Evolutionary conservation across 352 stramenopile species (phyloP).

Genomic region (Pythium dissotocum): DNA sequence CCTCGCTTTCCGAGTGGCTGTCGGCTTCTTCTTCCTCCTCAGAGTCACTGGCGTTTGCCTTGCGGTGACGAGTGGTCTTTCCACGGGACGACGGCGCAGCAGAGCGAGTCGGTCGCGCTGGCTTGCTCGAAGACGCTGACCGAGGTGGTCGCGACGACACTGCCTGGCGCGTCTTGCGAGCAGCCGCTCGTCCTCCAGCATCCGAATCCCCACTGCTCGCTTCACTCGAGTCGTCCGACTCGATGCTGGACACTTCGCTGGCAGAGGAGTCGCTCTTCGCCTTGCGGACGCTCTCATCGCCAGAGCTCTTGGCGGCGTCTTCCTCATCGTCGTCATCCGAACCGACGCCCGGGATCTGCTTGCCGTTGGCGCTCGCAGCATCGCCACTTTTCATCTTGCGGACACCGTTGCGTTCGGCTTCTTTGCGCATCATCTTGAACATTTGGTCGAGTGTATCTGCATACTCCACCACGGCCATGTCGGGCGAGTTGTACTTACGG

Average conservation of each 20-base stretch:
- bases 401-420: constrained; percentile 61
- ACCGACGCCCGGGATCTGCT: not conserved
- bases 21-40: constrained; percentile 22
- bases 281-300: constrained; percentile 54
- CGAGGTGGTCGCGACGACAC: not conserved
- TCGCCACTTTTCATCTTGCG: constrained; percentile 35
- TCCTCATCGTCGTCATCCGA: constrained; percentile 35
- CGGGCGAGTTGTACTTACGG: constrained; percentile 70
- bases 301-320: constrained; percentile 34
- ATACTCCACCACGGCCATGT: constrained; percentile 81
- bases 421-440: constrained; percentile 57
- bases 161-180: not conserved
- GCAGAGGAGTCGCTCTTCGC: constrained; percentile 65
- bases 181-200: constrained; percentile 7
- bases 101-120: constrained; percentile 2
- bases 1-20: constrained; percentile 21
- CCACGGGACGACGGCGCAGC: not conserved
- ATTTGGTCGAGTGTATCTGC: constrained; percentile 65
- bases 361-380: not conserved
- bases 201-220: constrained; percentile 36
- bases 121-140: not conserved
- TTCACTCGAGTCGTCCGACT: constrained; percentile 46
- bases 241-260: constrained; percentile 60
- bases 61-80: constrained; percentile 10
- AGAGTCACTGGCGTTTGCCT: constrained; percentile 21